A percentile compares a stretch with the other conserved stretches of the same genome.
These are phyloP conservation scores for Parmelia sp. DNA, from an alignment of 495 filamentous ascomycete genomes.

Conservation along the genomic window DNA sequence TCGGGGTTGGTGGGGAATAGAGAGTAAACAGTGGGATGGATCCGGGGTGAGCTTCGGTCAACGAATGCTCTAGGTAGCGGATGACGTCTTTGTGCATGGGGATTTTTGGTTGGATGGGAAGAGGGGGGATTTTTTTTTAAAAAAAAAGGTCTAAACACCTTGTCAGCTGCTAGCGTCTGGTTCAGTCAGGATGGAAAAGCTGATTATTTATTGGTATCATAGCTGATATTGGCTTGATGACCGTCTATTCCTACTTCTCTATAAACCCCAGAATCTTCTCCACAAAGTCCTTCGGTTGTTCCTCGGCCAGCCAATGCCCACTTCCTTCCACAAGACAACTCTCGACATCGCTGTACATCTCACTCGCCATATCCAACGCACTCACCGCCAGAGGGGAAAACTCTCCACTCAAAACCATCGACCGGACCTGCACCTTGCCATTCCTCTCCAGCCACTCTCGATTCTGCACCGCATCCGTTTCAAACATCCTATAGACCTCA, in stretches of 20 bases:
- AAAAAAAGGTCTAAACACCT: too few species aligned
- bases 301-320: constrained; percentile 39
- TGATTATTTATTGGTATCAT: neutral
- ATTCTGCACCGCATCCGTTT: constrained; percentile 37
- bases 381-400: constrained; percentile 25
- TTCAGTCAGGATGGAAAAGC: neutral
- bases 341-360: constrained; percentile 33
- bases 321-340: constrained; percentile 28
- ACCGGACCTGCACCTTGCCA: constrained; percentile 38
- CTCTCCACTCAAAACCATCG: constrained; percentile 34
- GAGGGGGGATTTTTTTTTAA: too few species aligned
- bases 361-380: constrained; percentile 31
- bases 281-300: constrained; percentile 38
- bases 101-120: neutral
- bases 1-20: neutral
- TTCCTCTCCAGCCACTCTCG: constrained; percentile 30
- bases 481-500: constrained; percentile 40
- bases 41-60: neutral
- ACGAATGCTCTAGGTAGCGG: neutral
- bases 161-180: too few species aligned
- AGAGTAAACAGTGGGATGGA: neutral
- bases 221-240: neutral
- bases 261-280: constrained; percentile 32
- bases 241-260: neutral
- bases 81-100: neutral